Conservation (phyloP, 228 moss, liverwort and hornwort species). For the Sphagnum magellanicum region DNA sequence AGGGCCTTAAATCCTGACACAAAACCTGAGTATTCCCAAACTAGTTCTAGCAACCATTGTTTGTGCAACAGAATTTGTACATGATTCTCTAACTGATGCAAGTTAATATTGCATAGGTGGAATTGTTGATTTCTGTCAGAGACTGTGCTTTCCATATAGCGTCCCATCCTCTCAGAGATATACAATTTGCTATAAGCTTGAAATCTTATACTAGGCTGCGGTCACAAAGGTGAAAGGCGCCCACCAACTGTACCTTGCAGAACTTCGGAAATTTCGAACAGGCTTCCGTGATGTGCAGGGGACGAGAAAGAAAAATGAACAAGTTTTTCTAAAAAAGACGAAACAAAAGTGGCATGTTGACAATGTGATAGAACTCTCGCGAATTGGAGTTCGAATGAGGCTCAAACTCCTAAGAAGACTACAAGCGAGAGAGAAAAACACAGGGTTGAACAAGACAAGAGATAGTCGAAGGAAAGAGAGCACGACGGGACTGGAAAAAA, state of each 20-base stretch:
- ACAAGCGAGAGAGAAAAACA: not conserved
- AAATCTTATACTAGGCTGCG: not conserved
- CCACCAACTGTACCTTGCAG: not conserved
- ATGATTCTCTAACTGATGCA: no score
- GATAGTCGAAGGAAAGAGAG: no score
- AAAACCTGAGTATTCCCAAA: not conserved
- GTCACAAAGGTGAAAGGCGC: no score
- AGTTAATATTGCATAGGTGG: not conserved
- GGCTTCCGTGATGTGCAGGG: no score
- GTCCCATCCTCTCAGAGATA: not conserved
- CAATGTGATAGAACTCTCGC: not conserved
- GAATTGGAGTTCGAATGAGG: not conserved
- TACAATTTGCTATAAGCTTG: not conserved
- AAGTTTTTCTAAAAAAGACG: no score
- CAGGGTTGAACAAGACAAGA: not conserved
- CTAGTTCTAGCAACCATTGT: no score
- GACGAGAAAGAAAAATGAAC: no score
- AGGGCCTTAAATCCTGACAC: not conserved
- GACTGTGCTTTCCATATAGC: not conserved
- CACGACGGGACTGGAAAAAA: not conserved
- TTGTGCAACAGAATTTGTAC: no score
- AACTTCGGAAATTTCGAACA: not conserved
- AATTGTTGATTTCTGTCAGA: not conserved
- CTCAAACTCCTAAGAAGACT: not conserved
- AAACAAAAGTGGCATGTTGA: no score